Base-by-base conservation (phyloP, 805 yeast species). In the Teunomyces panamensis region DNA sequence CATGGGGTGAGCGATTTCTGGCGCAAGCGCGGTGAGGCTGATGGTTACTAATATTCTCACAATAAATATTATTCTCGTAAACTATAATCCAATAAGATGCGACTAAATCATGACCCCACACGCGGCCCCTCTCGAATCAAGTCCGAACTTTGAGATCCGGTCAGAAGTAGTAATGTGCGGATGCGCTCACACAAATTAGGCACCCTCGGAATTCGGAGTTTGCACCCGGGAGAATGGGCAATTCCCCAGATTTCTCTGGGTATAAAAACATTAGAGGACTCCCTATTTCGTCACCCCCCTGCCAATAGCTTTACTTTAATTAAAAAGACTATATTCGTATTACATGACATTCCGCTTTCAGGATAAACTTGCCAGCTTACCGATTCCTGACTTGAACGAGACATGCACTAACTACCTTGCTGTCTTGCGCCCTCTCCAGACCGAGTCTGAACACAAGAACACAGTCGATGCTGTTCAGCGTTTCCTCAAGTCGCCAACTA, bases 1-100 rank as follows among this genome's bases (percentile, higher is more conserved):
- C 79, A 81, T 45, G 97, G 96, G 1, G 96, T 90, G 9, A 76
- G 89, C 56, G 98, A 92, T 63, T 88, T 68, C 63, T 92, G 97
- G 96, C 73, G 98, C 48, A 91, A 91, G 62, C 68, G 85, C 42
- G 96, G 95, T 6, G 74, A 68, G 37, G 86, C 90, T 10, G 81
- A 77, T 46, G 94, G 89, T 0, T 84, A 80, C 52, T 34, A 17
- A 16, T 17, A 56, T n/a, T 20, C 24, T 6, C 24, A 20, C 24
- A 20, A 20, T 20, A 20, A 20, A 20, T 20, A 20, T 20, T 20
- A 20, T 20, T 20, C 24, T 20, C 24, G 24, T 20, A 20, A 20
- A 20, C 24, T 8, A 16, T 9, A 13, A 30, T n/a, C 43, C 32
- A 39, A 39, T 39, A 35, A 16, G 28, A 9, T 20, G 28, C 24